These are phyloP conservation scores for Meyerozyma smithsonii DNA, from an alignment of 1,139 yeast species.

Conservation along the genomic window DNA sequence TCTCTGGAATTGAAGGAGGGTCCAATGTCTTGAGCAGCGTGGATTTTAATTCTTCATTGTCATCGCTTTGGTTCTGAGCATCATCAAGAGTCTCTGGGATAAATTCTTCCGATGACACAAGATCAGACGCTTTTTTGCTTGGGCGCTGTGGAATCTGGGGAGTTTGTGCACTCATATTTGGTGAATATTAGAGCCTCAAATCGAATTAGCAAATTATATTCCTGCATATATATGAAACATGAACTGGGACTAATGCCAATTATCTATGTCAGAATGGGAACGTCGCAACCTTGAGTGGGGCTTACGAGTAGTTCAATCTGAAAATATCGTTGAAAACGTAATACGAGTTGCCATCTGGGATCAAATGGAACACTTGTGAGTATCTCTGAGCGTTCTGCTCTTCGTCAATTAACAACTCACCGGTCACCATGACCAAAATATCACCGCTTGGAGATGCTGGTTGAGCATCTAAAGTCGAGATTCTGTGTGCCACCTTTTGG, in stretches of 20 bases:
- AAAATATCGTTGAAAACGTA: constrained; percentile 95
- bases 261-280: not conserved
- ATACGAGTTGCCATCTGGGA: constrained; percentile 87
- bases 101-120: not conserved
- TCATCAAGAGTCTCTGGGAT: not conserved
- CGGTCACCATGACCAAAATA: constrained; percentile 96
- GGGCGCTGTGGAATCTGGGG: constrained; percentile 17
- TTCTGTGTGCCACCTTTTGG: constrained; percentile 86
- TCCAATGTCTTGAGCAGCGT: too few relatives aligned
- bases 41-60: not conserved
- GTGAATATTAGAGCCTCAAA: not conserved
- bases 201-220: not conserved
- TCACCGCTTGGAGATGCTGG: constrained; percentile 95
- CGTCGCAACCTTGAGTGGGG: not conserved
- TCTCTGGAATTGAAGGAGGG: constrained; percentile 8
- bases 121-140: not conserved
- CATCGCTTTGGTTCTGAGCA: not conserved
- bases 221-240: not conserved
- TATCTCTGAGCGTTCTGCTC: constrained; percentile 94
- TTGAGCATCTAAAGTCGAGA: constrained; percentile 94
- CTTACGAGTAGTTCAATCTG: constrained; percentile 74
- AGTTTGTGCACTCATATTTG: not conserved
- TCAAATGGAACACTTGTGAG: constrained; percentile 95
- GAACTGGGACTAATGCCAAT: not conserved
- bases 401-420: constrained; percentile 88